A percentile compares a stretch with the other conserved stretches of the same genome.
Conservation (phyloP, 2,329 filamentous ascomycete genomes). For the Pleomassaria siparia region DNA sequence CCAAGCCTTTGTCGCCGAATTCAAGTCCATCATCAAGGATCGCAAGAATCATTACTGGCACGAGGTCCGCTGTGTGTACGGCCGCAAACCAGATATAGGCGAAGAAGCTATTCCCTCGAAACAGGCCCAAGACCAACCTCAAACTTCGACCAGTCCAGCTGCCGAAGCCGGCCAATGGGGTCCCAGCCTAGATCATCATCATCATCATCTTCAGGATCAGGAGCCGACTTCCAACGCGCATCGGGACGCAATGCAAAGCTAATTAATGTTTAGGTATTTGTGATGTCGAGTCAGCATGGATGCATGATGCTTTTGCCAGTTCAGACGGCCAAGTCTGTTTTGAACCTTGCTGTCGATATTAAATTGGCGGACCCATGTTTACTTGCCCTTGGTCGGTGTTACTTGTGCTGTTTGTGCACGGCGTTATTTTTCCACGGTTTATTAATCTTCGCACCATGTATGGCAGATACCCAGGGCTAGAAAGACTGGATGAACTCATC, state of each 20-base stretch:
- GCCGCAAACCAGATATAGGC: conserved; percentile 20
- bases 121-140: background rate
- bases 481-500: background rate
- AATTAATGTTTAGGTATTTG: background rate
- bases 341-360: background rate
- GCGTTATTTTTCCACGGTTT: background rate
- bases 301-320: no score
- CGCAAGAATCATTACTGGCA: conserved; percentile 43
- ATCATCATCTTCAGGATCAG: background rate
- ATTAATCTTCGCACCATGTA: background rate
- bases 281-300: background rate
- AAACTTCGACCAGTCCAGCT: background rate
- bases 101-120: background rate
- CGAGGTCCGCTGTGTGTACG: conserved; percentile 39
- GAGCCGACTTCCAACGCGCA: background rate
- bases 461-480: conserved; percentile 1
- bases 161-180: no score
- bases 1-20: conserved; percentile 34
- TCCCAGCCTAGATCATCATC: no score
- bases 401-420: background rate
- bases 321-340: no score
- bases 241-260: background rate
- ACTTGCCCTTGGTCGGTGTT: background rate
- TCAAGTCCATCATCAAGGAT: conserved; percentile 35
- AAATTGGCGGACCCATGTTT: no score